Conservation (phyloP, 1,139 yeast genomes). For the Entelexis sorbosivorans region DNA sequence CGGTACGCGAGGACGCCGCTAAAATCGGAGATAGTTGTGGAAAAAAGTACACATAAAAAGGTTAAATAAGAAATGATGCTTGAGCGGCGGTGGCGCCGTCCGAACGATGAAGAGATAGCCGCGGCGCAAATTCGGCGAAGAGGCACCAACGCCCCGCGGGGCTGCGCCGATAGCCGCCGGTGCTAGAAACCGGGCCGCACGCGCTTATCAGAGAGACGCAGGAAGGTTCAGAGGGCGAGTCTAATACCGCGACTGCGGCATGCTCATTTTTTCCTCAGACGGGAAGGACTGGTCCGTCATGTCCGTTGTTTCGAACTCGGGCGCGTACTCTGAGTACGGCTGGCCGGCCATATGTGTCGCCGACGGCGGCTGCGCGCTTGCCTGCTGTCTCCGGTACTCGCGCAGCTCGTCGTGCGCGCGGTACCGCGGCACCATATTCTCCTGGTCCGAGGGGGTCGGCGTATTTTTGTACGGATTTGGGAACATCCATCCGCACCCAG, state of each 20-base stretch:
- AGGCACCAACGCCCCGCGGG: too few relatives aligned
- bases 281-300: conserved; percentile 1
- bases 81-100: too few relatives aligned
- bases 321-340: conserved; percentile 1
- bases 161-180: too few relatives aligned
- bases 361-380: background rate
- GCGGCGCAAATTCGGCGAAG: too few relatives aligned
- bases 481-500: conserved; percentile 24
- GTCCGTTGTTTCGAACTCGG: conserved; percentile 10
- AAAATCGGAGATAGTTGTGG: too few relatives aligned
- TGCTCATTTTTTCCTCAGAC: background rate
- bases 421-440: conserved; percentile 15
- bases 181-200: too few relatives aligned
- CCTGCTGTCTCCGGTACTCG: conserved; percentile 14
- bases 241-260: conserved; percentile 1
- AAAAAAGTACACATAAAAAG: too few relatives aligned
- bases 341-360: background rate
- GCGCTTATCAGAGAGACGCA: background rate
- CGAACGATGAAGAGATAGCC: too few relatives aligned
- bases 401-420: conserved; percentile 16
- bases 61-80: too few relatives aligned
- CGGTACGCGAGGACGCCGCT: too few relatives aligned
- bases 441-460: background rate
- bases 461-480: conserved; percentile 20
- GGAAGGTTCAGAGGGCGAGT: background rate